Conservation (phyloP, 2,329 filamentous ascomycete species). For the Verticillium nonalfalfae region DNA sequence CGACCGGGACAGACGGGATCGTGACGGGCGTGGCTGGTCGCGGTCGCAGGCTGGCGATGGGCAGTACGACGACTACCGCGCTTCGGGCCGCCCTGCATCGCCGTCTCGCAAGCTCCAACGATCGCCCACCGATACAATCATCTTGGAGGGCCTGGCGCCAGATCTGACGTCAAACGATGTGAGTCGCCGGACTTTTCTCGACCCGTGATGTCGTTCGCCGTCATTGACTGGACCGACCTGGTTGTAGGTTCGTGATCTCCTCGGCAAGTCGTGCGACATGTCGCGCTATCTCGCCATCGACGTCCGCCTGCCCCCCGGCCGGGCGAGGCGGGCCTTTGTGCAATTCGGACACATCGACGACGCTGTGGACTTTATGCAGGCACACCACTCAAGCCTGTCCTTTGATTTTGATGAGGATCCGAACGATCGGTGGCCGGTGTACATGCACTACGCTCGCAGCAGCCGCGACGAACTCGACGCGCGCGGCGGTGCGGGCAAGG, state of each 20-base stretch:
- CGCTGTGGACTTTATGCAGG: conserved; percentile 33
- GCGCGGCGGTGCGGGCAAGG: conserved; percentile 22
- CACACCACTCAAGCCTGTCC: conserved; percentile 31
- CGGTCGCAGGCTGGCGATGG: conserved; percentile 25
- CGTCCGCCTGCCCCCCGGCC: conserved; percentile 25
- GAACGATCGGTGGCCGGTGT: conserved; percentile 28
- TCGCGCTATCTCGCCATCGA: conserved; percentile 29
- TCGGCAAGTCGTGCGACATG: conserved; percentile 25
- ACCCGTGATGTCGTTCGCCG: neutral
- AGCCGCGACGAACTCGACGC: conserved; percentile 31
- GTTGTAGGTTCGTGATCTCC: conserved; percentile 26
- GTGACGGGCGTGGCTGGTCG: conserved; percentile 14
- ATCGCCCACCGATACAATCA: conserved; percentile 42
- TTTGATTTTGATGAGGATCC: conserved; percentile 31
- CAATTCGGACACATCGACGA: conserved; percentile 32
- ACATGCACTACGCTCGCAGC: conserved; percentile 34
- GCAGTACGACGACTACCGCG: conserved; percentile 20
- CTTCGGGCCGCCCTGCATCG: conserved; percentile 10
- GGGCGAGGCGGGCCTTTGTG: conserved; percentile 30
- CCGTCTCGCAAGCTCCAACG: conserved; percentile 27
- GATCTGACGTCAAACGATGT: conserved; percentile 45
- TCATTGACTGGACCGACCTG: neutral
- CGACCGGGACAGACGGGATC: neutral
- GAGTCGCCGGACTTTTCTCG: conserved; percentile 19
- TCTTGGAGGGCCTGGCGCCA: conserved; percentile 46